Evolutionary conservation across 805 yeast genomes (phyloP), one percentile per base, ranked within the genome.

Genomic region (Pichia gijzeniarum): DNA sequence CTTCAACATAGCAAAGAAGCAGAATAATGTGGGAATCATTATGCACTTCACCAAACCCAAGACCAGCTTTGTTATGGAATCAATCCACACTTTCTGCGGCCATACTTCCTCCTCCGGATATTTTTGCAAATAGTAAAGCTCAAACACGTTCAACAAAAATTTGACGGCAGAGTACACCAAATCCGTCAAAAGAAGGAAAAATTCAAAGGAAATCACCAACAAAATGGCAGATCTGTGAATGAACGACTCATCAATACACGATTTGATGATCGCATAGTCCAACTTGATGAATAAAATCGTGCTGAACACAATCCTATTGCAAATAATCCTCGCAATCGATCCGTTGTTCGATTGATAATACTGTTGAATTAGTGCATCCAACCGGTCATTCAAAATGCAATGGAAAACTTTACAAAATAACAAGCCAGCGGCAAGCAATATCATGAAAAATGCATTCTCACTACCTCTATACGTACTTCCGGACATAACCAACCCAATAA

Each of bases 161-260:
- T 78, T 77, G 31, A 73, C 64, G 13, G 70, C 57, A 40, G 71
- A 64, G 7, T 74, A 66, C 14, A 79, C 53, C 21, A 77, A 59
- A 38, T 79, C 81, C 28, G 82, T 69, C 19, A 76, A 73, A 48
- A 82, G 68, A 47, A 86, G 67, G 3, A 84, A 81, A 57, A 82
- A 82, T 56, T 86, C 93, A 59, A 86, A 81, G 1, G 89, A 90
- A 60, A 86, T 81, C 43, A 82, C 70, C 35, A 85, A 65, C 53
- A 79, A 78, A 3, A 77, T 71, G 38, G 78, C 74, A 17, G 85
- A 78, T 52, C 65, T 65, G 32, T 73, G 73, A 44, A 69, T 71
- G 50, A 76, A 76, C 1, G 76, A 69, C 50, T 73, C 77, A 51
- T 76, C 76, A n/a, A 80, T 72, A 53, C 85, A 74, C 21, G 73